phyloP scores from a whole-genome alignment of 495 filamentous ascomycete species.

The Talaromyces borbonicus region DNA sequence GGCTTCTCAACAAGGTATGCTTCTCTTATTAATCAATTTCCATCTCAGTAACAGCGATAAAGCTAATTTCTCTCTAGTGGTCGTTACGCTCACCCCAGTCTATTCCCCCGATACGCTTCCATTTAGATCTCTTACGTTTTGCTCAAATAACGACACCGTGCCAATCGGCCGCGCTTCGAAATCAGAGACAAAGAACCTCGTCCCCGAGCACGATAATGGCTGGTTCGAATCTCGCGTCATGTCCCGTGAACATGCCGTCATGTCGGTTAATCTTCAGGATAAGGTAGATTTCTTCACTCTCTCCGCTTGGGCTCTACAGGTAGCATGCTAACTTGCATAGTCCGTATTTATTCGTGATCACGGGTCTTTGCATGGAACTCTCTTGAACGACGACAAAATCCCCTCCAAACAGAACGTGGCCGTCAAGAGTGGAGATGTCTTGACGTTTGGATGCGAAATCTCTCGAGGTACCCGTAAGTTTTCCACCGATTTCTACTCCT shows the following conservation, averaged over 20 bases:
- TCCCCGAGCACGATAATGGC: constrained; percentile 47
- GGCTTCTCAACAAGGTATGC: constrained; percentile 4
- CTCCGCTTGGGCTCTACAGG: neutral
- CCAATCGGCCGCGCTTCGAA: constrained; percentile 54
- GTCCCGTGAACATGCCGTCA: constrained; percentile 64
- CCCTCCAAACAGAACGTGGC: constrained; percentile 20
- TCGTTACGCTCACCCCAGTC: constrained; percentile 18
- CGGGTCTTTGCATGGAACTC: constrained; percentile 52
- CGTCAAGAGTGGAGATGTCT: constrained; percentile 33
- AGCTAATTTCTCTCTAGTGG: constrained; percentile 12
- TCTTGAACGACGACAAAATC: constrained; percentile 35
- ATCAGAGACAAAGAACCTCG: constrained; percentile 41
- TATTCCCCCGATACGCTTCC: constrained; percentile 14
- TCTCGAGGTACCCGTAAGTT: constrained; percentile 38
- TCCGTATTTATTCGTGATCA: constrained; percentile 36
- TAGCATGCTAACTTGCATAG: constrained; percentile 11
- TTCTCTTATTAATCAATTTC: neutral
- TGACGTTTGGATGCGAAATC: constrained; percentile 47
- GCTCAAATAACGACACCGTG: constrained; percentile 13
- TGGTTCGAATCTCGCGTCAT: constrained; percentile 77
- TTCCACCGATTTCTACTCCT: neutral
- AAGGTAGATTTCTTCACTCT: constrained; percentile 25
- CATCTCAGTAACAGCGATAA: neutral
- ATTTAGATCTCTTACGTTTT: constrained; percentile 23
- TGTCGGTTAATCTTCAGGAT: constrained; percentile 33